Evolutionary conservation across 140 eudicot genomes (phyloP).

Genomic region (Oenanthe javanica): DNA sequence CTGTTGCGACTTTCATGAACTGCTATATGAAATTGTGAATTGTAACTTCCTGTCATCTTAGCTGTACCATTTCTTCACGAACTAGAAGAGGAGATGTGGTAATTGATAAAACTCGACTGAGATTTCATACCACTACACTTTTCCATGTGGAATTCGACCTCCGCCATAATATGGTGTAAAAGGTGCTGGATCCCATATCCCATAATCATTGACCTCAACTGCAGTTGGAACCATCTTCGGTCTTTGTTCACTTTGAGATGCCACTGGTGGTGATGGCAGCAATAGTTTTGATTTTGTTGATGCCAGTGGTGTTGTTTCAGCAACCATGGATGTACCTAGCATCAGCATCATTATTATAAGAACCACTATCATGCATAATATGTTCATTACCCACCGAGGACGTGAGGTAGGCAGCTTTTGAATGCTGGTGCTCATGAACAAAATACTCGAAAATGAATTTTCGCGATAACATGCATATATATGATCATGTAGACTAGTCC

Average conservation of each 20-base stretch:
- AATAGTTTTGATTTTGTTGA: slow-evolving; percentile 1
- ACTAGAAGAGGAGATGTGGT: not conserved
- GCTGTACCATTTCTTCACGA: not conserved
- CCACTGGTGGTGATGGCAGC: not conserved
- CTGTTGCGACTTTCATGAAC: not conserved
- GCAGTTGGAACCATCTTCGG: not conserved
- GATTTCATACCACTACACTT: not conserved
- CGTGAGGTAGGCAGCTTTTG: not conserved
- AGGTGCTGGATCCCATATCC: slow-evolving; percentile 39
- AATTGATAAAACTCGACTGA: not conserved
- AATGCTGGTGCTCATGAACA: not conserved
- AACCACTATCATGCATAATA: slow-evolving; percentile 25
- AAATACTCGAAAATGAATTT: not conserved
- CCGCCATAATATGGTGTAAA: slow-evolving; percentile 20
- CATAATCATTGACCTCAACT: slow-evolving; percentile 29
- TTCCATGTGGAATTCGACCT: slow-evolving; percentile 30
- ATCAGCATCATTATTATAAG: slow-evolving; percentile 13
- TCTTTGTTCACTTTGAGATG: not conserved
- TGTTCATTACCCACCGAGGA: slow-evolving; percentile 38
- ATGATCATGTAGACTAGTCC: not conserved
- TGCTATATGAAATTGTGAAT: not conserved
- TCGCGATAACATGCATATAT: not conserved
- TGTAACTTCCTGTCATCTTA: not conserved
- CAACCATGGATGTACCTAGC: slow-evolving; percentile 7
- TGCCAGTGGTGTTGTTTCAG: slow-evolving; percentile 2